Evolutionary conservation across 306 rosid species (phyloP).

Genomic region (Purshia tridentata): DNA sequence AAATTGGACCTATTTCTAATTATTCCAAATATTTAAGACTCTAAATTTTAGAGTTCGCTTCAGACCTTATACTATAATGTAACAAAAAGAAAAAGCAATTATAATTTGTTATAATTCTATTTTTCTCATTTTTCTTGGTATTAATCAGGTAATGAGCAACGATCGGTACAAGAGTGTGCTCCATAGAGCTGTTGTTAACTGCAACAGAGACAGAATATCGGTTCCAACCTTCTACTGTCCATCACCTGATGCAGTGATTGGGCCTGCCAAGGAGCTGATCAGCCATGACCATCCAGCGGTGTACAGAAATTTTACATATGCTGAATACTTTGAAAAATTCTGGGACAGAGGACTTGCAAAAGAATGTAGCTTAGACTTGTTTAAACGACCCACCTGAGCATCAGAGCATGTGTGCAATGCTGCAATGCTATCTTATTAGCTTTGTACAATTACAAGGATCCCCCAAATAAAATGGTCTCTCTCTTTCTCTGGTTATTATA

Average conservation of each 20-base stretch:
- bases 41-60: no score
- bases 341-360: conserved; percentile 47
- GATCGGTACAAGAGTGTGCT: conserved; percentile 47
- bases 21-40: no score
- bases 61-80: no score
- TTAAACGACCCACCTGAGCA: conserved; percentile 23
- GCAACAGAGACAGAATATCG: conserved; percentile 39
- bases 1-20: no score
- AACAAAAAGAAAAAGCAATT: not conserved
- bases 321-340: conserved; percentile 36
- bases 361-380: conserved; percentile 44
- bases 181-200: conserved; percentile 51
- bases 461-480: not conserved
- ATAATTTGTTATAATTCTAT: not conserved
- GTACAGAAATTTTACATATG: conserved; percentile 37
- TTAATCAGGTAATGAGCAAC: conserved; percentile 46
- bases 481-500: not conserved
- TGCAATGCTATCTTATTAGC: not conserved
- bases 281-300: conserved; percentile 10
- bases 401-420: not conserved
- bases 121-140: not conserved
- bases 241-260: conserved; percentile 40
- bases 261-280: conserved; percentile 35
- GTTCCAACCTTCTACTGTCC: conserved; percentile 58
- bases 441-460: not conserved